Evolutionary conservation across 257 asterid species (phyloP).

Genomic region (Nicotiana tabacum): DNA sequence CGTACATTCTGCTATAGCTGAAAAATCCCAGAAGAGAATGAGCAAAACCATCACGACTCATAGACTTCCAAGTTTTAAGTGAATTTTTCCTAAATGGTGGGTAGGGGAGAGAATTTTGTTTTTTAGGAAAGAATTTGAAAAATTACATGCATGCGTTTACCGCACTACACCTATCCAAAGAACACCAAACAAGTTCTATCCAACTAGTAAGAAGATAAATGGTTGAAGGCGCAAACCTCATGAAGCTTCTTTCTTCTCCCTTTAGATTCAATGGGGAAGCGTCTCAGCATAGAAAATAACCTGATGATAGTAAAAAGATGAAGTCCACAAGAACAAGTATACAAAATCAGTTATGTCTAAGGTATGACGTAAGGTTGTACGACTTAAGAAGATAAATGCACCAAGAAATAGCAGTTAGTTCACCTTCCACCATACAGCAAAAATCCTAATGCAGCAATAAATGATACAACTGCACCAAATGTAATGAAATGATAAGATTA

Average conservation of each 20-base stretch:
- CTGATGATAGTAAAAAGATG: slow-evolving; percentile 29
- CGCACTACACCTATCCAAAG: background rate
- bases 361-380: background rate
- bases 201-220: background rate
- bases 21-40: background rate
- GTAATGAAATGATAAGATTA: background rate
- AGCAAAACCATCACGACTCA: background rate
- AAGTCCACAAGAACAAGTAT: background rate
- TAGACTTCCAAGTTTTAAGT: background rate
- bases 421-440: slow-evolving; percentile 93
- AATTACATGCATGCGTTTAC: background rate
- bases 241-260: slow-evolving; percentile 94
- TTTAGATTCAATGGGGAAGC: slow-evolving; percentile 93
- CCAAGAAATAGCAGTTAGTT: background rate
- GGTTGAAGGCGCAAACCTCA: background rate
- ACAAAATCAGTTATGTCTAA: background rate
- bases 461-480: slow-evolving; percentile 71
- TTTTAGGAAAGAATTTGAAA: background rate
- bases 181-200: background rate
- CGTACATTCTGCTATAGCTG: background rate
- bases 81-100: background rate
- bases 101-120: background rate
- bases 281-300: slow-evolving; percentile 81
- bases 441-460: slow-evolving; percentile 85
- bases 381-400: background rate